A percentile compares a stretch with the other conserved stretches of the same genome.
Conservation (phyloP, 208 protist genomes). For the Leishmania turanica region DNA sequence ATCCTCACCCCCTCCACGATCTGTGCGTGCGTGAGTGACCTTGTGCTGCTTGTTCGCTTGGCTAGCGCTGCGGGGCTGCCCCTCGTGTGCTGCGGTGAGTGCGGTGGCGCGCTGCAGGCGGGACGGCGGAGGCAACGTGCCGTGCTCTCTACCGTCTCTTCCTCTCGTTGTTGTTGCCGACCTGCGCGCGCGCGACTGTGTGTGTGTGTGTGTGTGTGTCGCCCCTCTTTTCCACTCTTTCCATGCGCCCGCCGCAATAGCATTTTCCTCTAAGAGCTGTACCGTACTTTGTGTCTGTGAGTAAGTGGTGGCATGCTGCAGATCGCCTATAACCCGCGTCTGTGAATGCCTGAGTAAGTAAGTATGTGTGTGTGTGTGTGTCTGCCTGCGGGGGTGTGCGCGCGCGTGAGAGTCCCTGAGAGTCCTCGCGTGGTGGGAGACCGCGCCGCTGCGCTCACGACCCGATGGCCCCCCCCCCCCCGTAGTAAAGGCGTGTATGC, state of each 20-base stretch:
- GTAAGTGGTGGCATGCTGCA: neutral
- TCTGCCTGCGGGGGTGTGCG: neutral
- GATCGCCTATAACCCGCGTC: neutral
- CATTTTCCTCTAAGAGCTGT: neutral
- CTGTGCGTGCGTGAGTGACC: neutral
- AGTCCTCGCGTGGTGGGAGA: neutral
- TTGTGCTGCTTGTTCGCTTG: neutral
- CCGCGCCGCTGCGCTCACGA: neutral
- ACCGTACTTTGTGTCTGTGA: neutral
- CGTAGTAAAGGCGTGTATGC: neutral
- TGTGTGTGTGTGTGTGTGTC: conserved; percentile 4
- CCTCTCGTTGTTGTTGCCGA: neutral
- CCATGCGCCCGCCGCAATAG: neutral
- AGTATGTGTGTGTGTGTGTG: neutral
- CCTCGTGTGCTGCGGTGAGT: neutral
- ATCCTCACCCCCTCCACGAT: neutral
- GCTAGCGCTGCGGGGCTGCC: neutral
- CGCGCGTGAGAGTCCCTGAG: neutral
- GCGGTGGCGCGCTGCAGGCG: neutral
- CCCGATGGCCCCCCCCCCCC: neutral
- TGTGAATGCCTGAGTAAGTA: neutral
- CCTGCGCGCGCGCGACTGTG: neutral
- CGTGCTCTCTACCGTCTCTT: neutral
- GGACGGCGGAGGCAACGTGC: neutral
- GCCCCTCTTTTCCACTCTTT: neutral